These are phyloP conservation scores for Aspergillus sclerotioniger DNA, from an alignment of 495 filamentous ascomycete genomes.

Conservation along the genomic window DNA sequence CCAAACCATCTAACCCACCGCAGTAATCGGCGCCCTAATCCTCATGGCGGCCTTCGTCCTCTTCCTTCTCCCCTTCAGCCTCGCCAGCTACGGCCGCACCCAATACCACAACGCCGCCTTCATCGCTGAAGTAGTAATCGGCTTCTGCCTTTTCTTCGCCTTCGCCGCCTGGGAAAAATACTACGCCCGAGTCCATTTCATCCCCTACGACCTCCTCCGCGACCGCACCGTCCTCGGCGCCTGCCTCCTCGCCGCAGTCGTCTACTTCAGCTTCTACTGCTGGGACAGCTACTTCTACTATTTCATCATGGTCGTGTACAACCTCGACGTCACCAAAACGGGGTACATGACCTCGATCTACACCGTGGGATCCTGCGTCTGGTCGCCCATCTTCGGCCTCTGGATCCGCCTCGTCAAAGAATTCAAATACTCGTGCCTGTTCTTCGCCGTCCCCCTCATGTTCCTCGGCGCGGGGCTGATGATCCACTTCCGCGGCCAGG, in stretches of 20 bases:
- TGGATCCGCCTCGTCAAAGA: constrained; percentile 54
- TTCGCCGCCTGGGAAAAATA: constrained; percentile 61
- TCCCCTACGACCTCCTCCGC: constrained; percentile 58
- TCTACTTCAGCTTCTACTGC: constrained; percentile 64
- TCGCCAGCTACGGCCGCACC: constrained; percentile 43
- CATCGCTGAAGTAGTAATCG: constrained; percentile 58
- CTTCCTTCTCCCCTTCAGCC: constrained; percentile 62
- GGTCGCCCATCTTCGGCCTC: constrained; percentile 53
- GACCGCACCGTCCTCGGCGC: constrained; percentile 66
- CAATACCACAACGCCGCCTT: constrained; percentile 52
- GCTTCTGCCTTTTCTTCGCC: constrained; percentile 51
- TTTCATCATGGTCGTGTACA: constrained; percentile 71
- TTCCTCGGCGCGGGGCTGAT: constrained; percentile 64
- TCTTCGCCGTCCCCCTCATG: constrained; percentile 61
- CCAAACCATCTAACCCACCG: constrained; percentile 9
- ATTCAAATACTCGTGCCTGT: constrained; percentile 57
- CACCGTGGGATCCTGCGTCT: constrained; percentile 66
- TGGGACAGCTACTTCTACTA: constrained; percentile 68
- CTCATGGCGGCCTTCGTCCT: constrained; percentile 57
- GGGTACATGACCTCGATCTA: constrained; percentile 69
- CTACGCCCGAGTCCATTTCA: constrained; percentile 54
- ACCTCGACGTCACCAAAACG: constrained; percentile 52
- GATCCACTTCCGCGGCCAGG: constrained; percentile 66
- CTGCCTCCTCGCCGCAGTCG: constrained; percentile 49
- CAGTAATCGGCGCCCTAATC: constrained; percentile 55